Percentiles rank a stretch among this genome's conserved stretches.
Evolutionary conservation across 2,329 filamentous ascomycete species (phyloP).

Genomic region (Remersonia thermophila): DNA sequence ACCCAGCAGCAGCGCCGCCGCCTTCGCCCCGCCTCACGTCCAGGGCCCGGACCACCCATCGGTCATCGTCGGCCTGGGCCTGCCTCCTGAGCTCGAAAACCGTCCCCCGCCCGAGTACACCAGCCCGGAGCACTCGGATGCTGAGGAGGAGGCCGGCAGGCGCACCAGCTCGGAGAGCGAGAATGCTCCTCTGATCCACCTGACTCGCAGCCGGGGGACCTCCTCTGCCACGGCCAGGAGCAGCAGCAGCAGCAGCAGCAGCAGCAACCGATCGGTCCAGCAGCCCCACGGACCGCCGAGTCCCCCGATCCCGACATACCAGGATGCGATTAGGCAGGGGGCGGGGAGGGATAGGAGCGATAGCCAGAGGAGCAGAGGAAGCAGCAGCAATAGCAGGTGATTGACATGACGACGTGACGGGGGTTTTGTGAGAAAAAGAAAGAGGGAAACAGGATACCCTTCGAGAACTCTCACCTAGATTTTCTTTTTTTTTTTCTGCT

Average conservation of each 20-base stretch:
- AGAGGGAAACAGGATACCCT: no score
- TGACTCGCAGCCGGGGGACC: slow-evolving; percentile 37
- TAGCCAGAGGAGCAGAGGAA: slow-evolving; percentile 23
- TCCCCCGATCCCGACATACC: slow-evolving; percentile 74
- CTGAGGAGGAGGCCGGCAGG: slow-evolving; percentile 28
- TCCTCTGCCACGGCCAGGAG: slow-evolving; percentile 29
- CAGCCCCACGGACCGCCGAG: slow-evolving; percentile 19
- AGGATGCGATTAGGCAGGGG: slow-evolving; percentile 54
- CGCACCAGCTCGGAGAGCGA: slow-evolving; percentile 48
- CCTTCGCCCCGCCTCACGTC: slow-evolving; percentile 19
- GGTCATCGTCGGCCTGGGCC: slow-evolving; percentile 29
- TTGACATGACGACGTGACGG: no score
- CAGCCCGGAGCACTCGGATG: slow-evolving; percentile 50
- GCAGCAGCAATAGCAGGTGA: no score
- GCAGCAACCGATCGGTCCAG: no score
- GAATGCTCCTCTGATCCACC: slow-evolving; percentile 37
- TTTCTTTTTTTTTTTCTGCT: no score
- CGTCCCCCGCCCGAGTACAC: slow-evolving; percentile 63
- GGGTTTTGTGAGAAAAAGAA: no score
- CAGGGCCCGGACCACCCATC: slow-evolving; percentile 24
- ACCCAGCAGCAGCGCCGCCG: slow-evolving; percentile 44
- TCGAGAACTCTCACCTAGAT: no score
- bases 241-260: slow-evolving; percentile 12
- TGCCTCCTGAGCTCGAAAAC: slow-evolving; percentile 46
- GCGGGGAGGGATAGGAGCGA: slow-evolving; percentile 34